phyloP scores from a whole-genome alignment of 441 rosid species.

The Jatropha multifida region DNA sequence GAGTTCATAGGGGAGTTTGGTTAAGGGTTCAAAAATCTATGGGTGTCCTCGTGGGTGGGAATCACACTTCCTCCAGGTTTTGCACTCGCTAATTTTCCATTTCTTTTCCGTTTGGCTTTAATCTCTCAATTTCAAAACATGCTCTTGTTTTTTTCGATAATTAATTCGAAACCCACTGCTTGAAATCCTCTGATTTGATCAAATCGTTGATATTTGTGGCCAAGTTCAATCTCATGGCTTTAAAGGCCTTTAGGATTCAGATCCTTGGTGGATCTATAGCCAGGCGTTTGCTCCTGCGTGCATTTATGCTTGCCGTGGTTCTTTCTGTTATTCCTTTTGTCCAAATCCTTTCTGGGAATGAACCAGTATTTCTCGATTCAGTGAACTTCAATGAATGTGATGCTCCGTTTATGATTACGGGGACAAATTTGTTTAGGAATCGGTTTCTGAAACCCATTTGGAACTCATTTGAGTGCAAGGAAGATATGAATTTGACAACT shows the following conservation, averaged over 20 bases:
- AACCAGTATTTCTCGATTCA: constrained; percentile 25
- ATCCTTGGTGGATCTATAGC: constrained; percentile 37
- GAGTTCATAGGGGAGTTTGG: constrained; percentile 62
- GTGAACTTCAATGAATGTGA: constrained; percentile 19
- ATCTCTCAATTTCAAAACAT: constrained; percentile 24
- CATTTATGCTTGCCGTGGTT: constrained; percentile 42
- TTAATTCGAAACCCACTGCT: background rate
- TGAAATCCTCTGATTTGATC: constrained; percentile 18
- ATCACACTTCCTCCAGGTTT: constrained; percentile 88
- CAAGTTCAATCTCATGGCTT: constrained; percentile 38
- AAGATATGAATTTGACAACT: constrained; percentile 41
- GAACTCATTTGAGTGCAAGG: constrained; percentile 40
- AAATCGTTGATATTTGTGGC: constrained; percentile 1
- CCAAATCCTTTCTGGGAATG: constrained; percentile 39
- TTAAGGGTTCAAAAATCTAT: constrained; percentile 57
- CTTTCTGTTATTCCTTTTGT: constrained; percentile 42
- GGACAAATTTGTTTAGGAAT: constrained; percentile 25
- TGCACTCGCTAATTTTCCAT: constrained; percentile 54
- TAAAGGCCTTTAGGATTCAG: constrained; percentile 40
- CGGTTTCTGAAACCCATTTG: constrained; percentile 44
- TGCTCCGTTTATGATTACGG: constrained; percentile 18
- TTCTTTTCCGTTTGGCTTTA: constrained; percentile 24
- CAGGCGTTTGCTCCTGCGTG: constrained; percentile 47
- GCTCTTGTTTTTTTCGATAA: background rate
- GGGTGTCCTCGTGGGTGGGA: constrained; percentile 91